phyloP scores from a whole-genome alignment of 2,329 filamentous ascomycete species.

The Talaromyces atroroseus region DNA sequence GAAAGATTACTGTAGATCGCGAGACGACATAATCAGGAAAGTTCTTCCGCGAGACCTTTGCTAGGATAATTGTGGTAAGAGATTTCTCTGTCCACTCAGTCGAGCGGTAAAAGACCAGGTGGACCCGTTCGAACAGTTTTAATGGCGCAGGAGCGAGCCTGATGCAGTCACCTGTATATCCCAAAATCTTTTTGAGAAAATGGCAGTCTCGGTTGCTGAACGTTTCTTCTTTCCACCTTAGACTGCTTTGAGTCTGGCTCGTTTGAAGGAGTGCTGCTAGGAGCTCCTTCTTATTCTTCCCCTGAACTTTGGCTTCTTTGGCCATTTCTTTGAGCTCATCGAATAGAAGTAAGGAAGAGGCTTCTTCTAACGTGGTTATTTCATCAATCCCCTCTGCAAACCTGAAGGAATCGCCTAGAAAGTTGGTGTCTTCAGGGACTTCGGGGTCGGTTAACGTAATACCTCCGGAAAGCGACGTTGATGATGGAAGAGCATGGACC shows the following conservation, averaged over 20 bases:
- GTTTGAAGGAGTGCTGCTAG: slow-evolving; percentile 66
- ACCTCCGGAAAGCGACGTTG: slow-evolving; percentile 22
- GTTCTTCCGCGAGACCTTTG: slow-evolving; percentile 79
- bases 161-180: slow-evolving; percentile 75
- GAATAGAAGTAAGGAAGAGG: slow-evolving; percentile 71
- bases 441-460: slow-evolving; percentile 46
- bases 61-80: slow-evolving; percentile 86
- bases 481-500: slow-evolving; percentile 50
- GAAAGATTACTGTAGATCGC: slow-evolving; percentile 82
- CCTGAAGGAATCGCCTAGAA: slow-evolving; percentile 55
- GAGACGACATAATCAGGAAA: slow-evolving; percentile 90
- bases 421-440: slow-evolving; percentile 39
- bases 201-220: slow-evolving; percentile 63
- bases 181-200: slow-evolving; percentile 71
- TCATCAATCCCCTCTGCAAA: slow-evolving; percentile 77
- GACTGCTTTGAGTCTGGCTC: slow-evolving; percentile 67
- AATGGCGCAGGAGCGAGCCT: slow-evolving; percentile 67
- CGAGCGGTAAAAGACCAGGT: slow-evolving; percentile 92
- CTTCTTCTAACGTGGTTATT: slow-evolving; percentile 76
- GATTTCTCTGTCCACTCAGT: slow-evolving; percentile 98
- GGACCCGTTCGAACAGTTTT: slow-evolving; percentile 86
- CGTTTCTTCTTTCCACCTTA: slow-evolving; percentile 54
- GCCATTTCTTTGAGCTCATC: slow-evolving; percentile 82
- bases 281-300: slow-evolving; percentile 81
- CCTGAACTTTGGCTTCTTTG: slow-evolving; percentile 79